Percentiles rank a stretch among this genome's conserved stretches.
Evolutionary conservation across 306 rosid genomes (phyloP).

Genomic region (Astragalus membranaceus): DNA sequence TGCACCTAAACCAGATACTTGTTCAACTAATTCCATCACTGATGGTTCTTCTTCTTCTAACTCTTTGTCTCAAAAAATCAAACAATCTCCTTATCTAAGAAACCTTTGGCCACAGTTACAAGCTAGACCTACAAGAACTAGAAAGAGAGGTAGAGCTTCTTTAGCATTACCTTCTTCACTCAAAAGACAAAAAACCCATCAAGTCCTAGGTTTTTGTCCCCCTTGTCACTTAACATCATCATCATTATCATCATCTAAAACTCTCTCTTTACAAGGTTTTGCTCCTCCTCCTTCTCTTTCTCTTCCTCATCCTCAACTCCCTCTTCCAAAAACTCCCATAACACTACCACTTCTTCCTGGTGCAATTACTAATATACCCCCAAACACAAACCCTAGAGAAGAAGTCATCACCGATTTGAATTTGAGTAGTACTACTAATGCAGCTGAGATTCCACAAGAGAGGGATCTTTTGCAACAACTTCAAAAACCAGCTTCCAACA

Average conservation of each 20-base stretch:
- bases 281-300: constrained; percentile 31
- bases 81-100: constrained; percentile 66
- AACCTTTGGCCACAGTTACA: constrained; percentile 84
- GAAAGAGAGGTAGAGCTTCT: constrained; percentile 64
- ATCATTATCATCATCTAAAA: constrained; percentile 22
- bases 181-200: constrained; percentile 47
- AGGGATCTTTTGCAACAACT: constrained; percentile 59
- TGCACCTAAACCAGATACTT: constrained; percentile 83
- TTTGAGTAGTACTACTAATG: constrained; percentile 29
- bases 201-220: constrained; percentile 37
- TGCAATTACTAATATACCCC: no score
- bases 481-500: constrained; percentile 33
- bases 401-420: constrained; percentile 40
- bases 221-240: constrained; percentile 37
- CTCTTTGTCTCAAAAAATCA: constrained; percentile 53
- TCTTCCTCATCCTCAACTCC: constrained; percentile 34
- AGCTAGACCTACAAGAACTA: constrained; percentile 81
- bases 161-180: constrained; percentile 40
- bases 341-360: constrained; percentile 61
- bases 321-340: neutral
- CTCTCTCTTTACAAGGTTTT: constrained; percentile 36
- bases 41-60: constrained; percentile 35
- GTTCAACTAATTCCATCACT: constrained; percentile 17
- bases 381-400: neutral
- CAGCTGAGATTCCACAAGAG: constrained; percentile 52